Evolutionary conservation across 352 stramenopile species (phyloP), one percentile per base, ranked within the genome.

Genomic region (Pythium angustatum): DNA sequence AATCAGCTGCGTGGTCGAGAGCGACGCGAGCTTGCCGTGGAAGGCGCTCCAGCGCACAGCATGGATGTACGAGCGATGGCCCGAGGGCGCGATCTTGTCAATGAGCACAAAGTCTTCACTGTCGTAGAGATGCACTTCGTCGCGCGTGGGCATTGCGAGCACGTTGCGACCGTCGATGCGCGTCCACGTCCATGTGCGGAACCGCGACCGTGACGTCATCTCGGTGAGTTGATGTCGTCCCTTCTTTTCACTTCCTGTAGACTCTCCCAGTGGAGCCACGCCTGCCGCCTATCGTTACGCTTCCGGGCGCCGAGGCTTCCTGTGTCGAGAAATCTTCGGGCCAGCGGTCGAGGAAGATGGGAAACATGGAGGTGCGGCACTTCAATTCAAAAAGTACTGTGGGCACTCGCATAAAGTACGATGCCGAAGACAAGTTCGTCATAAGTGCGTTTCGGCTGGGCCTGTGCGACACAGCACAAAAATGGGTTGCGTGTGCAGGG

Each of bases 91-190:
- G 57, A 94, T 82, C 44, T 74, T 78, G 17, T 77, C 66, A 28
- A 93, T 64, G 33, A 94, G 71, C n/a, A 89, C 82, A 68, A 94
- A 94, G 73, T 94, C 83, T 45, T 90, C 82, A 56, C 79, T 91
- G 64, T 94, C 85, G 69, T 90, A 90, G 11, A 94, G 69, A 30
- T 85, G 77, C 48, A 94, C 88, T 57, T 90, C 79, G 21, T 77
- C 75, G 53, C 76, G 73, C 43, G 77, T 85, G 48, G 83, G 81
- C 38, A 94, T 77, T 17, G 85, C 85, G 38, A 91, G 68, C 63
- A 94, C 85, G 52, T 92, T 94, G 64, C 83, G 83, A 38, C 85
- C 82, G 65, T 94, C 85, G 50, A 94, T 77, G 62, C 82, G 78
- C 64, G 83, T 85, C 85, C 85, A 94, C 60, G 80, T 88, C 83